These are phyloP conservation scores for Discostella stelligeroides DNA, from an alignment of 108 stramenopile species.

Conservation along the genomic window DNA sequence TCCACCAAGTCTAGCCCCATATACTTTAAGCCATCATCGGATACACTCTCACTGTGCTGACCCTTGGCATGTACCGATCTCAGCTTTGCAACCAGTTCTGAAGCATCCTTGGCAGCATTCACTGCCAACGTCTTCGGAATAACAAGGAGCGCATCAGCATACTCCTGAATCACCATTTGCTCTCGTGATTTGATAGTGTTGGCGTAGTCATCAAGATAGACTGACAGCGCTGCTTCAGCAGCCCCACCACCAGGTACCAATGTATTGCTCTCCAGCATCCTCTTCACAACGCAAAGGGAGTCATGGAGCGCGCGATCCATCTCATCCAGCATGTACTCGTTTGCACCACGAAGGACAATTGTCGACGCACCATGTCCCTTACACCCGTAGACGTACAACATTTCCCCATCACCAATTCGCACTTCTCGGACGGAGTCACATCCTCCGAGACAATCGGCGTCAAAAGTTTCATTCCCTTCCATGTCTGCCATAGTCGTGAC, in stretches of 20 bases:
- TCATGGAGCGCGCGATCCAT: slow-evolving; percentile 99
- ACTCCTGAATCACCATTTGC: slow-evolving; percentile 98
- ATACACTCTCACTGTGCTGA: slow-evolving; percentile 48
- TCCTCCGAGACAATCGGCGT: slow-evolving; percentile 83
- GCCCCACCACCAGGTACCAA: slow-evolving; percentile 99
- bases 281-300: slow-evolving; percentile 96
- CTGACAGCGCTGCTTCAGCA: slow-evolving; percentile 94
- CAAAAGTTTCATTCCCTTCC: slow-evolving; percentile 98
- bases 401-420: slow-evolving; percentile 98
- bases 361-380: slow-evolving; percentile 90
- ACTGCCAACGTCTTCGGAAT: slow-evolving; percentile 97
- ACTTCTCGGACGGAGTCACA: slow-evolving; percentile 94
- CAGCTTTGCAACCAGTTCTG: slow-evolving; percentile 96
- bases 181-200: slow-evolving; percentile 93
- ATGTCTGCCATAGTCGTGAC: slow-evolving; percentile 98
- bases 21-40: slow-evolving; percentile 65
- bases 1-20: slow-evolving; percentile 91
- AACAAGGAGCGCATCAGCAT: slow-evolving; percentile 98
- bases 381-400: slow-evolving; percentile 95
- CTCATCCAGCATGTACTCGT: slow-evolving; percentile 99
- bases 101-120: slow-evolving; percentile 99
- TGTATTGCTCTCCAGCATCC: slow-evolving; percentile 97
- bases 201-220: slow-evolving; percentile 95
- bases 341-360: slow-evolving; percentile 97
- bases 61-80: slow-evolving; percentile 90